Evolutionary conservation across 805 yeast genomes (phyloP).

Genomic region (Brettanomyces custersianus): DNA sequence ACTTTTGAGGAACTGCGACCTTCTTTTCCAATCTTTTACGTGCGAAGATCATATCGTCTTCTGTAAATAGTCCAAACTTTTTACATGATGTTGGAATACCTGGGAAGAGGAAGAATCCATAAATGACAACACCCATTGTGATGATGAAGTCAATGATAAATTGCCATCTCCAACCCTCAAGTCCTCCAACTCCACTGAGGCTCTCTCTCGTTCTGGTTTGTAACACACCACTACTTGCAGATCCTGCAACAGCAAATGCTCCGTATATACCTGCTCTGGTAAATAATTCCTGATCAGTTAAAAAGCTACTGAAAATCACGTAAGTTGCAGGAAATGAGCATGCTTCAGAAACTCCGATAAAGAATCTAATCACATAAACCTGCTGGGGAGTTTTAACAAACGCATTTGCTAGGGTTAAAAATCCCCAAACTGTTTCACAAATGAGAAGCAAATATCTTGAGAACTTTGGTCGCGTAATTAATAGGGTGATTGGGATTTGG

Average conservation of each 20-base stretch:
- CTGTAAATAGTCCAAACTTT: slow-evolving; percentile 29
- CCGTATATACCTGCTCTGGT: slow-evolving; percentile 36
- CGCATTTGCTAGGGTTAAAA: slow-evolving; percentile 50
- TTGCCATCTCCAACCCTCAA: slow-evolving; percentile 47
- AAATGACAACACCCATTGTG: slow-evolving; percentile 16
- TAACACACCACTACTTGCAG: slow-evolving; percentile 47
- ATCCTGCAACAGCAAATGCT: slow-evolving; percentile 41
- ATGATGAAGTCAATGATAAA: slow-evolving; percentile 43
- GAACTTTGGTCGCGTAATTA: slow-evolving; percentile 28
- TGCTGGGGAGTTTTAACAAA: slow-evolving; percentile 40
- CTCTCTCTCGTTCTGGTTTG: slow-evolving; percentile 30
- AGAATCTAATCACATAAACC: slow-evolving; percentile 53
- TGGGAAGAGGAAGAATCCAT: slow-evolving; percentile 35
- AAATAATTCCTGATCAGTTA: slow-evolving; percentile 45
- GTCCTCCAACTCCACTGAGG: slow-evolving; percentile 17
- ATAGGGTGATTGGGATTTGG: slow-evolving; percentile 30
- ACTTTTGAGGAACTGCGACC: slow-evolving; percentile 29
- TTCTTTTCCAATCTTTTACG: slow-evolving; percentile 33
- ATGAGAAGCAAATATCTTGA: slow-evolving; percentile 34
- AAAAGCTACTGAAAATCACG: slow-evolving; percentile 50
- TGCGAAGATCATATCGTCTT: slow-evolving; percentile 35
- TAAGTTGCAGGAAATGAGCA: slow-evolving; percentile 59
- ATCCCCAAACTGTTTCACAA: slow-evolving; percentile 60
- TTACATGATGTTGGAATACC: slow-evolving; percentile 36
- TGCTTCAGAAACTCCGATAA: slow-evolving; percentile 63